A percentile compares a stretch with the other conserved stretches of the same genome.
phyloP scores from a whole-genome alignment of 208 protist genomes.

The Trypanosoma mega region DNA sequence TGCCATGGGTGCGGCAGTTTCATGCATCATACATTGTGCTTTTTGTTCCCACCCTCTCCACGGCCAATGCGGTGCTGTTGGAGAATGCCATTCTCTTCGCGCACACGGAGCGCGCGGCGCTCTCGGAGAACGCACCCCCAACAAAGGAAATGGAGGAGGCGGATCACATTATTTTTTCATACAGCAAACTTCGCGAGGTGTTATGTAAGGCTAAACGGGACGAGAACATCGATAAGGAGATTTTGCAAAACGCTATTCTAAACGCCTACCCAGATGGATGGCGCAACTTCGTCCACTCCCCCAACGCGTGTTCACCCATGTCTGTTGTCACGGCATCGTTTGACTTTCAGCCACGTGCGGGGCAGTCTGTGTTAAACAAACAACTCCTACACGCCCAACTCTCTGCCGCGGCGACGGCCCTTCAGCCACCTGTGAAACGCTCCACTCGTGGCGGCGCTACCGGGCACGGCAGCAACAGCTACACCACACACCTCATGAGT shows the following conservation, averaged over 20 bases:
- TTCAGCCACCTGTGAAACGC: conserved; percentile 33
- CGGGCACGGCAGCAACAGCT: not conserved
- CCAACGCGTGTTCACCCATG: conserved; percentile 64
- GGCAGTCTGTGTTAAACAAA: conserved; percentile 72
- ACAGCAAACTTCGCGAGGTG: conserved; percentile 75
- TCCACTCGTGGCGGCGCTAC: not conserved
- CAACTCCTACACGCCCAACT: conserved; percentile 84
- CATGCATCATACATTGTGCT: conserved; percentile 66
- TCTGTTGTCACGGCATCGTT: conserved; percentile 66
- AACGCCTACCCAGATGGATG: conserved; percentile 85
- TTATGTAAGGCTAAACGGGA: conserved; percentile 71
- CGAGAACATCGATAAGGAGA: conserved; percentile 49
- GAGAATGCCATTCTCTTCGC: conserved; percentile 63
- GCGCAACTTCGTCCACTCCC: conserved; percentile 76
- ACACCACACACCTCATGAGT: not conserved
- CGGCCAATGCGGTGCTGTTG: conserved; percentile 65
- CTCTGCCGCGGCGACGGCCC: conserved; percentile 48
- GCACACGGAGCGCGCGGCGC: conserved; percentile 28
- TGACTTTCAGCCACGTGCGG: conserved; percentile 52
- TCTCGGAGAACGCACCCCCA: conserved; percentile 26
- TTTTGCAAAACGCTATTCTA: conserved; percentile 71
- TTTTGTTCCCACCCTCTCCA: conserved; percentile 81
- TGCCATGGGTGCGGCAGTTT: conserved; percentile 79
- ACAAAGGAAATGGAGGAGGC: conserved; percentile 50
- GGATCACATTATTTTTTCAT: conserved; percentile 86